phyloP scores from a whole-genome alignment of 2,329 filamentous ascomycete species.

The Penicillium psychrosexuale region DNA sequence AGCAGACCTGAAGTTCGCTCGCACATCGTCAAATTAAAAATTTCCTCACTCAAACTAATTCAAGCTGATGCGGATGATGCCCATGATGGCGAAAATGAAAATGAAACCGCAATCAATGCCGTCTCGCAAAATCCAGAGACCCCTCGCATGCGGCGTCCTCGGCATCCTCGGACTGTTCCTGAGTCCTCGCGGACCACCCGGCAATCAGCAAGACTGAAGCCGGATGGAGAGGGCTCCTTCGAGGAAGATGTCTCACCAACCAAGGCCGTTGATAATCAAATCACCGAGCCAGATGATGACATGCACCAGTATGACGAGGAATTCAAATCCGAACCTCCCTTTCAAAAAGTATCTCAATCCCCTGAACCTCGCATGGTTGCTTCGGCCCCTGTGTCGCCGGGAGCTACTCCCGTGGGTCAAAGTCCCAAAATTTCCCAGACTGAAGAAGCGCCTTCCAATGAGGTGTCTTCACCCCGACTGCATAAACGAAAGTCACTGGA shows the following conservation, averaged over 20 bases:
- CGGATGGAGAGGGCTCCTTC: constrained; percentile 18
- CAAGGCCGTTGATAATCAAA: constrained; percentile 10
- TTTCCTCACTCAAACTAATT: constrained; percentile 7
- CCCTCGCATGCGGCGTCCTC: constrained; percentile 34
- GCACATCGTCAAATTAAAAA: constrained; percentile 17
- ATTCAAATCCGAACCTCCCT: constrained; percentile 9
- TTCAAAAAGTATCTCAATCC: constrained; percentile 16
- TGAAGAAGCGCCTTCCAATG: neutral
- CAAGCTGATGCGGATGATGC: neutral
- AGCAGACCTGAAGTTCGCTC: constrained; percentile 10
- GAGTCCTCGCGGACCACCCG: constrained; percentile 36
- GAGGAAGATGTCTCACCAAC: constrained; percentile 16
- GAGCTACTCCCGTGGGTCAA: neutral
- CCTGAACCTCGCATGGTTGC: constrained; percentile 11
- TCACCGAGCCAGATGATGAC: constrained; percentile 11
- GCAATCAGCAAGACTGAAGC: constrained; percentile 35
- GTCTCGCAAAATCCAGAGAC: constrained; percentile 26
- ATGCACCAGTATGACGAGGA: constrained; percentile 11
- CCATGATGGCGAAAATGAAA: constrained; percentile 8
- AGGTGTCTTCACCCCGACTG: constrained; percentile 11
- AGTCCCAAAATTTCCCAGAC: neutral
- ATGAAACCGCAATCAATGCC: neutral
- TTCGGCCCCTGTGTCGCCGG: constrained; percentile 13
- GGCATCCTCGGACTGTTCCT: constrained; percentile 27
- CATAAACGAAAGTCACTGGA: constrained; percentile 30